Evolutionary conservation across 768 basidiomycete genomes (phyloP).

Genomic region (Leccinum ochraceum): DNA sequence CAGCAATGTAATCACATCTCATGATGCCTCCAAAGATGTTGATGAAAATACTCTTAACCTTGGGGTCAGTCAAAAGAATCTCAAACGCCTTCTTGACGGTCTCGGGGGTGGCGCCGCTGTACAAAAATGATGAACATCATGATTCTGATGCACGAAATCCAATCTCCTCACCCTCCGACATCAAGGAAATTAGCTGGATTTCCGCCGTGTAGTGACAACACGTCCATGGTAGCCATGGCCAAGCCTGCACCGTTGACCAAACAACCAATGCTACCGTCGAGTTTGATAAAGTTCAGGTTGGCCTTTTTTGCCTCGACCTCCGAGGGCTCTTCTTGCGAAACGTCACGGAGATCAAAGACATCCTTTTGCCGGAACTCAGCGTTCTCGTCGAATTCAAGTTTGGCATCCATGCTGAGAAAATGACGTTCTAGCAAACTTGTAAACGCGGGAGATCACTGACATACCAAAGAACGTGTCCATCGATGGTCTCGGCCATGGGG

Average conservation of each 20-base stretch:
- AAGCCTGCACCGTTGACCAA: conserved; percentile 98
- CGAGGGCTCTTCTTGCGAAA: conserved; percentile 93
- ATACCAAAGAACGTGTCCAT: conserved; percentile 92
- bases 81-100: conserved; percentile 99
- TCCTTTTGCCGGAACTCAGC: conserved; percentile 97
- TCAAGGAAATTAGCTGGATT: conserved; percentile 99
- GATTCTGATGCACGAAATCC: conserved; percentile 15
- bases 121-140: conserved; percentile 5
- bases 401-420: conserved; percentile 91
- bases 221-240: conserved; percentile 99
- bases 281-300: conserved; percentile 97
- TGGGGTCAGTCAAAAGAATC: conserved; percentile 84
- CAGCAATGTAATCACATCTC: conserved; percentile 98
- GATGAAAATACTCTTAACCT: conserved; percentile 98
- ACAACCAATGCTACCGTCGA: conserved; percentile 96
- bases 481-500: conserved; percentile 89
- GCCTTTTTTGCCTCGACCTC: conserved; percentile 98
- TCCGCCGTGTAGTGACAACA: conserved; percentile 93
- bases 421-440: background rate
- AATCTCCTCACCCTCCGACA: conserved; percentile 75
- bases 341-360: conserved; percentile 85
- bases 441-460: conserved; percentile 21
- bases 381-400: conserved; percentile 99
- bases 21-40: conserved; percentile 99
- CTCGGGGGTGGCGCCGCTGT: conserved; percentile 94